A percentile compares a stretch with the other conserved stretches of the same genome.
Conservation (phyloP, 2,329 filamentous ascomycete genomes). For the Penicillium sp. region DNA sequence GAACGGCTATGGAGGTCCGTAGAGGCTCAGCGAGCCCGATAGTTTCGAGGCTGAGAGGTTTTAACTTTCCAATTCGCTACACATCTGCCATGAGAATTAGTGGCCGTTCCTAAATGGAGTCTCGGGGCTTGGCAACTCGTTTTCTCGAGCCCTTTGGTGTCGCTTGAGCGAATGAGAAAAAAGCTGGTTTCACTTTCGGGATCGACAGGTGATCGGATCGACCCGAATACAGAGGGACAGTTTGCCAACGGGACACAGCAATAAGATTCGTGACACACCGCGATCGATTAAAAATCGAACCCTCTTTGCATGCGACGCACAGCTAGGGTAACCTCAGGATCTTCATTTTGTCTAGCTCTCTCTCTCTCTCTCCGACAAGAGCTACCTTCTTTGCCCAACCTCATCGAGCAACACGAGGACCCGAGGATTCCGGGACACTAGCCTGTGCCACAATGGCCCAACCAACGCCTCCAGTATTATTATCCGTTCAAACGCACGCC, state of each 20-base stretch:
- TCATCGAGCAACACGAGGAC: neutral
- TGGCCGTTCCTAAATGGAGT: neutral
- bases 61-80: neutral
- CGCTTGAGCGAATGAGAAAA: neutral
- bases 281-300: neutral
- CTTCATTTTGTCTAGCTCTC: neutral
- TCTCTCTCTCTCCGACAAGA: too few relatives aligned
- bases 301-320: neutral
- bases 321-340: neutral
- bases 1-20: neutral
- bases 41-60: neutral
- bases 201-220: neutral
- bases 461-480: neutral
- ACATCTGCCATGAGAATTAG: neutral
- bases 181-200: neutral
- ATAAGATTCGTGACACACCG: neutral
- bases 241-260: neutral
- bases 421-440: neutral
- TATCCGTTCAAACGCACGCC: neutral
- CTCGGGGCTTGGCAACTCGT: neutral
- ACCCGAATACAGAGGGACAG: neutral
- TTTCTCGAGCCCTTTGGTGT: neutral
- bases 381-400: too few relatives aligned
- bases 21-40: neutral
- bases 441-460: neutral